Evolutionary conservation across 805 yeast species (phyloP), one percentile per base, ranked within the genome.

Genomic region (Wickerhamomyces pijperi): DNA sequence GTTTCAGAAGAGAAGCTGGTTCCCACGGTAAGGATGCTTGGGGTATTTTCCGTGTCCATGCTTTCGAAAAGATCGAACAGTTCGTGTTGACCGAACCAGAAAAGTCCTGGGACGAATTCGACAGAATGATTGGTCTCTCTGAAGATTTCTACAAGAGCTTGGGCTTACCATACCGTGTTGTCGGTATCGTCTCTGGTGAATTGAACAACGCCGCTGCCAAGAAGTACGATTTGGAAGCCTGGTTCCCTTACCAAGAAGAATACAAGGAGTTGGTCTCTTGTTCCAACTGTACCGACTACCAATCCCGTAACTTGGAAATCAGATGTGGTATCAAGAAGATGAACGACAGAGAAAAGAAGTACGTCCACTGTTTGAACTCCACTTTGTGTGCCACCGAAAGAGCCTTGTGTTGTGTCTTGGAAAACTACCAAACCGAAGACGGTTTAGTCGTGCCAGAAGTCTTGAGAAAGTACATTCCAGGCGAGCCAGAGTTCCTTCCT

Each of bases 181-280:
- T 92, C 47, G 95, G 95, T 53, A 92, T 92, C 63, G 98, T 92
- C 46, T 86, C 96, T 44, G 98, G 97, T 55, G 98, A 90, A 70
- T 78, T 92, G 61, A 92, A 92, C 74, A 92, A 92, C 55, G 97
- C 98, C 39, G 98, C 98, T 46, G 97, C 98, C 49, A 92, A 92
- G 74, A 92, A 92, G 66, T 92, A 82, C 70, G 98, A 92, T 70
- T 75, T 92, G 59, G 98, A 92, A 72, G 98, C 98, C 38, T 92
- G 98, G 98, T 92, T 92, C 94, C 98, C 98, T 59, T 92, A 73
- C 84, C 98, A 92, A 73, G 75, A 87, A 63, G 98, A 92, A 68
- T 92, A 84, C 72, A 92, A 92, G 69, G 98, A 92, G 70, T 78
- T 92, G 56, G 98, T 92, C 41, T 86, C 96, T 16, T 90, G 97